A percentile compares a stretch with the other conserved stretches of the same genome.
phyloP scores from a whole-genome alignment of 2,329 filamentous ascomycete genomes.

The Botryotinia calthae region DNA sequence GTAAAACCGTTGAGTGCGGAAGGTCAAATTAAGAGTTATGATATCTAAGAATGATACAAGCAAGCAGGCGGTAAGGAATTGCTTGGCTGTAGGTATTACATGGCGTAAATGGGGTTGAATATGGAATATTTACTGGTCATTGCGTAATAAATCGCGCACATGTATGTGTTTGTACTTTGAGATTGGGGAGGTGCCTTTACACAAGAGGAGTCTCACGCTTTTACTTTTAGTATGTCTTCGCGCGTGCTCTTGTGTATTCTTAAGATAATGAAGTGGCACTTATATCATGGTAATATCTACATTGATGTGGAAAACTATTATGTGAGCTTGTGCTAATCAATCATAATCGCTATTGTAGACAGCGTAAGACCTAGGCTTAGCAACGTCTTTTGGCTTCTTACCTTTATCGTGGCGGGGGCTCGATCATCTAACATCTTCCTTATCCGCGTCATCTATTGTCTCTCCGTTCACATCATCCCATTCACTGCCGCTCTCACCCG shows the following conservation, averaged over 20 bases:
- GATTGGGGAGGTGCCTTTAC: constrained; percentile 5
- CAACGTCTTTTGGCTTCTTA: neutral
- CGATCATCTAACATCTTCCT: neutral
- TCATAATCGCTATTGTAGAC: constrained; percentile 19
- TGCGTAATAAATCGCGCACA: constrained; percentile 15
- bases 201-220: constrained; percentile 6
- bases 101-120: constrained; percentile 35
- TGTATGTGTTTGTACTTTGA: constrained; percentile 15
- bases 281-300: neutral
- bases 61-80: constrained; percentile 13
- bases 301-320: neutral
- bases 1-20: constrained; percentile 56
- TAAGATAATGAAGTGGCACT: constrained; percentile 20
- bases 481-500: constrained; percentile 14
- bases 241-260: constrained; percentile 11
- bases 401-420: neutral
- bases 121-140: constrained; percentile 26
- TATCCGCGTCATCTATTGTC: neutral
- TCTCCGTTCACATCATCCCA: constrained; percentile 14
- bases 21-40: constrained; percentile 50
- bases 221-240: constrained; percentile 4
- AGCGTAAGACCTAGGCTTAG: constrained; percentile 10
- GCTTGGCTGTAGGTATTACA: constrained; percentile 25
- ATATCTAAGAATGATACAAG: constrained; percentile 32
- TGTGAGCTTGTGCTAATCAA: neutral